Percentiles rank a stretch among this genome's conserved stretches.
These are phyloP conservation scores for Boletales sp. DNA, from an alignment of 768 basidiomycete genomes.

Conservation along the genomic window DNA sequence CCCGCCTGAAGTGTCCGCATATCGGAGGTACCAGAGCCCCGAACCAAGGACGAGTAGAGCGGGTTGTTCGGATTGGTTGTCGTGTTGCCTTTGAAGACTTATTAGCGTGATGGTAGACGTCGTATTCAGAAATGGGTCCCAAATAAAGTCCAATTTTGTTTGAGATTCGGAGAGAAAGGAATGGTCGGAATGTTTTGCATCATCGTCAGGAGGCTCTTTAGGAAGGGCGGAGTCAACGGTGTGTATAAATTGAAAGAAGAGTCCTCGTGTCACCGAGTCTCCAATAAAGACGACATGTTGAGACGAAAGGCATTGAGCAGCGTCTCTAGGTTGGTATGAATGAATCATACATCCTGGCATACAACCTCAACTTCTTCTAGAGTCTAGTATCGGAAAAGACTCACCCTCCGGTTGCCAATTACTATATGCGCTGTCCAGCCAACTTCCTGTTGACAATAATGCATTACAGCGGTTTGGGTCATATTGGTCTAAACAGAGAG, in stretches of 20 bases:
- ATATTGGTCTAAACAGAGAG: conserved; percentile 48
- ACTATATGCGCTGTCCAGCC: conserved; percentile 62
- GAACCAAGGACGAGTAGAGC: conserved; percentile 79
- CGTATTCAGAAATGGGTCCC: conserved; percentile 88
- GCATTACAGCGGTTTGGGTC: conserved; percentile 75
- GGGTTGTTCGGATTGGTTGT: conserved; percentile 33
- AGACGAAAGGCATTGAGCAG: conserved; percentile 50
- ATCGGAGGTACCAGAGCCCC: conserved; percentile 87
- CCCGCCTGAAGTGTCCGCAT: conserved; percentile 68
- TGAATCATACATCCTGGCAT: conserved; percentile 75
- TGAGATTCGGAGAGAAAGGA: conserved; percentile 43
- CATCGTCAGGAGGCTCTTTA: conserved; percentile 47
- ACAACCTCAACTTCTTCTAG: conserved; percentile 6
- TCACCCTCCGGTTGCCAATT: conserved; percentile 88
- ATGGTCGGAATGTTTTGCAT: conserved; percentile 69
- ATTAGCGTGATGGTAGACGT: conserved; percentile 51
- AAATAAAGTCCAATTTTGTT: conserved; percentile 56
- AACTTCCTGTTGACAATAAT: conserved; percentile 67
- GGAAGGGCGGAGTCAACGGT: conserved; percentile 57
- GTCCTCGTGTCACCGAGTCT: conserved; percentile 75
- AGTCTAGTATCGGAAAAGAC: conserved; percentile 24
- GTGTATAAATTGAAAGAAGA: conserved; percentile 75
- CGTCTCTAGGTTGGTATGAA: conserved; percentile 55
- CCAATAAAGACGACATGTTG: conserved; percentile 74
- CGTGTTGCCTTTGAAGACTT: conserved; percentile 8